Base-by-base conservation (phyloP, 805 yeast genomes). In the Cyberlindnera petersonii region DNA sequence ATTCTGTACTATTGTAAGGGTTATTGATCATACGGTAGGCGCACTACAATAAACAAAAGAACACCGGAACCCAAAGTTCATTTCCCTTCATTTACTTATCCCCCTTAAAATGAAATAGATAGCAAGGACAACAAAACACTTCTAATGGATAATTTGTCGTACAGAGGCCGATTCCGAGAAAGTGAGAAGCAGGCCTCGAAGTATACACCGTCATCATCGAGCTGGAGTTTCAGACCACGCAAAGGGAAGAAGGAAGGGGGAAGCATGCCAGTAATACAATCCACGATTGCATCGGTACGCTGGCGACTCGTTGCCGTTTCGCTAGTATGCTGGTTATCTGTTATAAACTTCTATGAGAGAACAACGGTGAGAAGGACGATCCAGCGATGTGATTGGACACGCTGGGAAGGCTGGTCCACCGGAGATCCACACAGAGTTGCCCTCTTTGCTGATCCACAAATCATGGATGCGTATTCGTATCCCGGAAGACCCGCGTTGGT, bases 401-500 rank as follows among this genome's bases (percentile, higher is more conserved):
- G 56, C 1, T 83, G 91, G 89, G 87, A 81, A 48, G 32, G 59
- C 5, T 79, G 86, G 86, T 43, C 53, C 19, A 52, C 47, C 4
- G 53, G 55, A 3, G 44, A 43, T 1, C 71, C 76, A 2, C 77
- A 75, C 52, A 59, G 76, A 40, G 67, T 84, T 21, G 75, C 75
- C 1, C 46, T 93, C 10, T 69, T 86, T 24, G 98, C 97, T 0
- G 99, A 93, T 56, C 98, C 98, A 0, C 99, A 93, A 59, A 70
- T 93, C 30, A 82, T 93, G 53, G 99, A 93, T 56, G 82, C 71
- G 19, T 77, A 84, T 60, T 84, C 98, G 0, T 93, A 93, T 58
- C 95, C 95, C 0, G 79, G 75, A 3, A 65, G 88, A 50, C 76
- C 81, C 15, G 46, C 64, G 29, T 19, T 66, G 4, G 58, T 75